Percentiles rank a stretch among this genome's conserved stretches.
Conservation (phyloP, 192 early-diverging fungal species). For the Linnemannia zychae region DNA sequence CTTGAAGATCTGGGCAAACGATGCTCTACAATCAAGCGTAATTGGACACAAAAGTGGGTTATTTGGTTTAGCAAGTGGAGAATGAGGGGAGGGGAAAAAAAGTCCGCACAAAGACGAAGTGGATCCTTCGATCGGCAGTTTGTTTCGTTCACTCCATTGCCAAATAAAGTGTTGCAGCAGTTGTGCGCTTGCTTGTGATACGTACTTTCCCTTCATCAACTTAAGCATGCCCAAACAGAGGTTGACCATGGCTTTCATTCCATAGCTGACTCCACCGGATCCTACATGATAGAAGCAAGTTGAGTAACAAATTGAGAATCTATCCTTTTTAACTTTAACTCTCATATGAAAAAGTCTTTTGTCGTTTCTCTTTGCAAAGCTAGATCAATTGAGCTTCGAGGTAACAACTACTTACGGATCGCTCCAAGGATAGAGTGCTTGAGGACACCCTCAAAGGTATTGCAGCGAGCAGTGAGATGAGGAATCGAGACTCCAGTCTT, state of each 20-base stretch:
- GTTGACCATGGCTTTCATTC: constrained; percentile 51
- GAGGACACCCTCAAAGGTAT: constrained; percentile 47
- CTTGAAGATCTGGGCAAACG: constrained; percentile 58
- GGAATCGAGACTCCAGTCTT: constrained; percentile 47
- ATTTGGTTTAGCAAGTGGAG: not conserved
- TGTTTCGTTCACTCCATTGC: not conserved
- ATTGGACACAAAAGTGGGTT: not conserved
- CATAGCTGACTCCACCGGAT: constrained; percentile 42
- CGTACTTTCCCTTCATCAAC: constrained; percentile 53
- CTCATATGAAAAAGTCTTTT: not conserved
- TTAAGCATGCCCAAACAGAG: constrained; percentile 54
- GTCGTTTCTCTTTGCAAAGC: not conserved
- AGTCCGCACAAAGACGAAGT: not conserved
- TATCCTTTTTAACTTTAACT: not conserved
- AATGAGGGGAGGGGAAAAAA: constrained; percentile 5
- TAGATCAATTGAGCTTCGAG: not conserved
- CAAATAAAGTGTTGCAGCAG: not conserved
- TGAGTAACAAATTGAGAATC: not conserved
- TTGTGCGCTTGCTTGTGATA: not conserved
- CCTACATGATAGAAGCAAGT: constrained; percentile 14
- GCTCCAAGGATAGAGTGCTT: constrained; percentile 50
- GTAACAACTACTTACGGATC: constrained; percentile 39
- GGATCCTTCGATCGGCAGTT: too few species aligned
- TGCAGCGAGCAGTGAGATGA: constrained; percentile 43
- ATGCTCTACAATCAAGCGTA: constrained; percentile 37